These are phyloP conservation scores for Chaetoscypha palmicola DNA, from an alignment of 2,329 filamentous ascomycete genomes.

Conservation along the genomic window DNA sequence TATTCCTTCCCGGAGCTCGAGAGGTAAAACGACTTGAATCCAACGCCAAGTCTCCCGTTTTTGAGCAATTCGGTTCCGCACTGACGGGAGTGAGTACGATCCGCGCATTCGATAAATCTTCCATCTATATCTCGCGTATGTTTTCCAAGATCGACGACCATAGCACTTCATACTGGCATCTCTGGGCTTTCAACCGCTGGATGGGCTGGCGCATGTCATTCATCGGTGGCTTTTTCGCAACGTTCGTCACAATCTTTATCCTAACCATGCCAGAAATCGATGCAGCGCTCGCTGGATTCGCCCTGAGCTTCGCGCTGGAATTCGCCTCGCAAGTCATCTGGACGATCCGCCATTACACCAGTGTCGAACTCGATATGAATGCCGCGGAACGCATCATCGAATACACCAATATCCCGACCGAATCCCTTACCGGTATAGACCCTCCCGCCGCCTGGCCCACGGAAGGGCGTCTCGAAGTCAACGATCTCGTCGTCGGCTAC, in stretches of 20 bases:
- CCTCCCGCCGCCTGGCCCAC: conserved; percentile 70
- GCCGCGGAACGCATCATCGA: conserved; percentile 69
- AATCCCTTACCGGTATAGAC: conserved; percentile 52
- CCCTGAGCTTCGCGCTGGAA: conserved; percentile 64
- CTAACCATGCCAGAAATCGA: conserved; percentile 55
- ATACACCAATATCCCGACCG: conserved; percentile 62
- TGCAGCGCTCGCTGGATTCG: conserved; percentile 67
- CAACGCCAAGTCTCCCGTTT: conserved; percentile 69
- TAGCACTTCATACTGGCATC: conserved; percentile 56
- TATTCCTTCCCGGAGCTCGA: conserved; percentile 63
- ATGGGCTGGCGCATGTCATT: conserved; percentile 65
- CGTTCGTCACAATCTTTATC: conserved; percentile 57
- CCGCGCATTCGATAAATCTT: conserved; percentile 63
- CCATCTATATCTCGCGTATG: conserved; percentile 63
- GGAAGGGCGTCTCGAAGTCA: conserved; percentile 65
- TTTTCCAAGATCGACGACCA: conserved; percentile 62
- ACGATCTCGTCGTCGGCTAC: conserved; percentile 65
- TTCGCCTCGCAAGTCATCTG: conserved; percentile 59
- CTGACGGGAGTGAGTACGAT: conserved; percentile 69
- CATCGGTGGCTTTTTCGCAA: conserved; percentile 62
- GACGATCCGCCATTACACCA: conserved; percentile 60
- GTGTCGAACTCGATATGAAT: conserved; percentile 73
- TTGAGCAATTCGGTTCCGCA: conserved; percentile 70
- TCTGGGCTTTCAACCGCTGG: conserved; percentile 72
- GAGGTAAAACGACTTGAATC: conserved; percentile 74